Conservation (phyloP, 495 filamentous ascomycete species). For the Aspergillus incahuasiensis region DNA sequence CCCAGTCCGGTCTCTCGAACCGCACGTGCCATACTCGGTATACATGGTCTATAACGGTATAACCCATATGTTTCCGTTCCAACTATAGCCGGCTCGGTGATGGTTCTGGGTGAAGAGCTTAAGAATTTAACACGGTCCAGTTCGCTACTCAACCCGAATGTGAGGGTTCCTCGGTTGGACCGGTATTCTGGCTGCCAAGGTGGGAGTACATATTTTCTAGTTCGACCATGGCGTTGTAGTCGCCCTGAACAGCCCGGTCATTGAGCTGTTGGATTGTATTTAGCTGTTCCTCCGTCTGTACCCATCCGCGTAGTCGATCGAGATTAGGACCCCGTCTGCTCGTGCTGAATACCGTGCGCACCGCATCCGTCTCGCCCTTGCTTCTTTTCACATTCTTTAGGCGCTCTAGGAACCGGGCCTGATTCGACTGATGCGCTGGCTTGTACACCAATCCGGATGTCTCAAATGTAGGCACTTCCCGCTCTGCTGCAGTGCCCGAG, state of each 20-base stretch:
- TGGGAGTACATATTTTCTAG: constrained; percentile 29
- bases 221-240: constrained; percentile 28
- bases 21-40: not conserved
- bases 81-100: not conserved
- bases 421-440: constrained; percentile 24
- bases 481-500: constrained; percentile 11
- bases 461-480: not conserved
- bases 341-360: constrained; percentile 33
- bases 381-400: constrained; percentile 37
- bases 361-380: constrained; percentile 43
- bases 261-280: constrained; percentile 32
- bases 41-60: not conserved
- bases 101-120: not conserved
- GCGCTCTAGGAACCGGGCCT: constrained; percentile 41
- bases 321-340: constrained; percentile 26
- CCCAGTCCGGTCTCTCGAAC: not conserved
- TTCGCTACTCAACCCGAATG: constrained; percentile 1
- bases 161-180: not conserved
- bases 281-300: constrained; percentile 37
- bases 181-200: constrained; percentile 16
- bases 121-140: no score
- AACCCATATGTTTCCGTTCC: not conserved
- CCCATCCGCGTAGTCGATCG: constrained; percentile 35
- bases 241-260: constrained; percentile 30
- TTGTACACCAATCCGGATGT: constrained; percentile 11